Conservation (phyloP, 192 early-diverging fungal species). For the Spinellus fusiger region DNA sequence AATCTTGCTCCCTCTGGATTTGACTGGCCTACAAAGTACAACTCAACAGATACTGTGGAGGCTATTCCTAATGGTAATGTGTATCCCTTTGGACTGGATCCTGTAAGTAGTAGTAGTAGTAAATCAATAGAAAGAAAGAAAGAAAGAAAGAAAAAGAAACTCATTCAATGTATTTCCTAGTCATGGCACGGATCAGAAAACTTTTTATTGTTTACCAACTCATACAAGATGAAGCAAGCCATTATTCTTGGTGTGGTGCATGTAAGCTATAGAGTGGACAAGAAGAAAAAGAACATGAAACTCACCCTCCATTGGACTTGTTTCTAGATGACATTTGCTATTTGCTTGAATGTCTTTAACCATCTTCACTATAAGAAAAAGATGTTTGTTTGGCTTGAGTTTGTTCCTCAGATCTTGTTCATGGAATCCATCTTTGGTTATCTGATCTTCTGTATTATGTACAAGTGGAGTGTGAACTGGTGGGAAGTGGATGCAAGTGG, state of each 20-base stretch:
- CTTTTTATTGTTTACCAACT: slow-evolving; percentile 91
- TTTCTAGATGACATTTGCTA: slow-evolving; percentile 82
- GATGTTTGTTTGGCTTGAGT: slow-evolving; percentile 78
- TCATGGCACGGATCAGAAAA: slow-evolving; percentile 93
- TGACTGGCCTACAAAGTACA: slow-evolving; percentile 61
- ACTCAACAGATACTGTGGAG: slow-evolving; percentile 49
- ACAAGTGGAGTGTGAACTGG: slow-evolving; percentile 97
- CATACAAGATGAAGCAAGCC: slow-evolving; percentile 99
- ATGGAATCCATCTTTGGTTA: slow-evolving; percentile 95
- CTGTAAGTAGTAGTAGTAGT: slow-evolving; percentile 39
- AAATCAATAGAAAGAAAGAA: neutral
- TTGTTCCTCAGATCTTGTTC: slow-evolving; percentile 92
- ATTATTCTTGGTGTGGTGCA: slow-evolving; percentile 95
- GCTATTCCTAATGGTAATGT: slow-evolving; percentile 55
- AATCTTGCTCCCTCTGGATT: slow-evolving; percentile 72
- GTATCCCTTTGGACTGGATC: slow-evolving; percentile 86
- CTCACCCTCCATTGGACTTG: neutral
- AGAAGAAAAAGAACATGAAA: neutral
- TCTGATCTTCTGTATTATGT: slow-evolving; percentile 81
- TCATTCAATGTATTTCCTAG: neutral
- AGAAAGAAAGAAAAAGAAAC: neutral
- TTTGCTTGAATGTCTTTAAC: slow-evolving; percentile 85
- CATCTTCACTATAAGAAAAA: slow-evolving; percentile 82
- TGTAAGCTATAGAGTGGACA: neutral
- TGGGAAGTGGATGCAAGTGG: slow-evolving; percentile 62